Base-by-base conservation (phyloP, 2,329 filamentous ascomycete species). In the Xylariomycetidae sp. region DNA sequence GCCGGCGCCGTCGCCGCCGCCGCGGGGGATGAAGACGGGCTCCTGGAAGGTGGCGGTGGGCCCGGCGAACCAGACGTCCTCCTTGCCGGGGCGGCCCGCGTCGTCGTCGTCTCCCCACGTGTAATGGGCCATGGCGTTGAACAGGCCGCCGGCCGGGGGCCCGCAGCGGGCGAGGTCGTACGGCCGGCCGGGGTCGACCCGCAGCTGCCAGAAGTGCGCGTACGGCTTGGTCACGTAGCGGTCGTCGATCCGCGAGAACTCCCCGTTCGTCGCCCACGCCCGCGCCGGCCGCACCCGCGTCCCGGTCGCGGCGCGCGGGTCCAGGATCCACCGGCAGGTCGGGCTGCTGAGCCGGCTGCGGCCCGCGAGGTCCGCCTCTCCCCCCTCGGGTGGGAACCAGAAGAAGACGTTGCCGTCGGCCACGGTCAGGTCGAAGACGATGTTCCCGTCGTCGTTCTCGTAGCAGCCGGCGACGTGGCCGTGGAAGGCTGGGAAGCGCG, bases 201-300 rank as follows among this genome's bases (percentile, higher is more conserved):
- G 53, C 4, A 62, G 54, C 40, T 68, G 63, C 64, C 67, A 71
- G 47, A 67, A 67, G 48, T 68, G 64, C 8, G 47, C 48, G 44
- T 70, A 68, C 25, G 54, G 52, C 43, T 63, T 64, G 4, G 64
- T 63, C 15, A 63, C 57, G 35, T 59, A 63, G 2, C 66, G 60
- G 42, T 70, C 66, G 39, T 70, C 66, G 37, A 70, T 68, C 9
- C 67, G 60, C 8, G 63, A 66, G 52, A 70, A 70, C 47, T 70
- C 66, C n/a, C 61, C 63, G 39, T 67, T 68, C 10, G 53, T 65
- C n/a, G 51, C 38, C 57, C 61, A 65, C 2, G 53, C 47, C 7
- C 57, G 28, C 1, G 48, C 36, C 0, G 65, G 60, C 23, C 47
- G 49, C 6, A 65, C 53, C n/a, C 58, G 54, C 2, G 62, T 60